Conservation (phyloP, 176 grass and related monocot species). For the Saccharum officinarum region DNA sequence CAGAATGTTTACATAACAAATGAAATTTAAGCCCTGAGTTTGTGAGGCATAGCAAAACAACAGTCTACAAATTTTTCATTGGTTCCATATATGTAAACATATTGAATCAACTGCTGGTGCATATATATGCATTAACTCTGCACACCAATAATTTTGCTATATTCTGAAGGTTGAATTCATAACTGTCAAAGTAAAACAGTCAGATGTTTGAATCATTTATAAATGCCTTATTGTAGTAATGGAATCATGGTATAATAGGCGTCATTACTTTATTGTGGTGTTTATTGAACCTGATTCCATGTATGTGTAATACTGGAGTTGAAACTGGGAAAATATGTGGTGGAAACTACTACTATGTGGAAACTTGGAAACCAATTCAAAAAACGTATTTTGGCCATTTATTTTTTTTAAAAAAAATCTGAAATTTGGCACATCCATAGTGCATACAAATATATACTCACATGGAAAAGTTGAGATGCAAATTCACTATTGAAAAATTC, state of each 20-base stretch:
- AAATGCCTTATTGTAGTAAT: neutral
- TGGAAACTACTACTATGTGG: neutral
- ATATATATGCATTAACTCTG: neutral
- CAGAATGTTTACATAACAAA: neutral
- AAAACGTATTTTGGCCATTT: neutral
- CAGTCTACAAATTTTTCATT: neutral
- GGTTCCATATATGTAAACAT: conserved; percentile 11
- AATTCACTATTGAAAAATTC: too few species aligned
- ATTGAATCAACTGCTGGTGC: neutral
- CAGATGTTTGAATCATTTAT: neutral
- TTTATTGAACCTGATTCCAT: conserved; percentile 2
- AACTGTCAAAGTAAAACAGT: neutral
- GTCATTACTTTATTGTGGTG: conserved; percentile 8
- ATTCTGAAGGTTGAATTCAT: conserved; percentile 14
- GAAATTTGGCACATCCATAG: neutral
- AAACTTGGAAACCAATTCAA: neutral
- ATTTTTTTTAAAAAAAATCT: too few species aligned
- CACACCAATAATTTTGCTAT: conserved; percentile 1
- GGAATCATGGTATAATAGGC: neutral
- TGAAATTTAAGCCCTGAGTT: neutral
- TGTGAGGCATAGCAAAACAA: neutral
- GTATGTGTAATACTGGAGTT: conserved; percentile 4
- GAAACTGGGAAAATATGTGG: neutral
- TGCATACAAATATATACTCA: too few species aligned
- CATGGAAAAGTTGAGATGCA: too few species aligned